phyloP scores from a whole-genome alignment of 768 basidiomycete genomes.

The Pleurotus salmoneostramineus region DNA sequence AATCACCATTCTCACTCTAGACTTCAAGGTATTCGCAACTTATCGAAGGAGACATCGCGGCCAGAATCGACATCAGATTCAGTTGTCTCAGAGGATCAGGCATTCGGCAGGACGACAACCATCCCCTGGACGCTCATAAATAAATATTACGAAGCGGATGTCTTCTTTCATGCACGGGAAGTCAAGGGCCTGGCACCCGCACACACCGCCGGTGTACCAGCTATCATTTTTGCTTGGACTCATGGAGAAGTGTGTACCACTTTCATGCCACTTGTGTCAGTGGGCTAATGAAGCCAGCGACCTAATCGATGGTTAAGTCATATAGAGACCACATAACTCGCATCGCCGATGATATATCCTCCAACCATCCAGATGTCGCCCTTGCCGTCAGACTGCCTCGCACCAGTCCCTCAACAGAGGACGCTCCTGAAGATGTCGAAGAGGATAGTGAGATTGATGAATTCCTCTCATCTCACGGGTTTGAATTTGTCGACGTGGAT shows the following conservation, averaged over 20 bases:
- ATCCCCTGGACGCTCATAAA: slow-evolving; percentile 77
- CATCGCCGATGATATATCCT: slow-evolving; percentile 42
- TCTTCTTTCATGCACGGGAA: slow-evolving; percentile 60
- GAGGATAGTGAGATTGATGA: slow-evolving; percentile 59
- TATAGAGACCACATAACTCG: slow-evolving; percentile 54
- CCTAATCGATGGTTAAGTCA: slow-evolving; percentile 30
- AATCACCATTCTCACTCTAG: background rate
- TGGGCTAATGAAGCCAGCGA: slow-evolving; percentile 13
- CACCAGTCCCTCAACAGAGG: slow-evolving; percentile 11
- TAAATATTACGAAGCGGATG: slow-evolving; percentile 77
- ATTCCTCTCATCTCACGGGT: slow-evolving; percentile 64
- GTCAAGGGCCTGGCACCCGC: slow-evolving; percentile 35
- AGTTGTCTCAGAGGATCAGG: slow-evolving; percentile 15
- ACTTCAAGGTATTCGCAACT: background rate
- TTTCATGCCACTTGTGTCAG: slow-evolving; percentile 9
- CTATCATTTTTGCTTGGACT: slow-evolving; percentile 70
- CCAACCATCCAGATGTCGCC: slow-evolving; percentile 61
- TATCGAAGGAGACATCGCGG: background rate
- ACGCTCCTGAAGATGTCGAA: slow-evolving; percentile 26
- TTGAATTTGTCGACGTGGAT: slow-evolving; percentile 67
- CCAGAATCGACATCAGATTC: background rate
- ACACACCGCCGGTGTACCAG: slow-evolving; percentile 49
- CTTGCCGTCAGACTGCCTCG: slow-evolving; percentile 58
- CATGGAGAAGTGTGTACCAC: slow-evolving; percentile 54
- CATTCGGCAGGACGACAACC: slow-evolving; percentile 11